Evolutionary conservation across 2,329 filamentous ascomycete genomes (phyloP).

Genomic region (Moelleriella libera): DNA sequence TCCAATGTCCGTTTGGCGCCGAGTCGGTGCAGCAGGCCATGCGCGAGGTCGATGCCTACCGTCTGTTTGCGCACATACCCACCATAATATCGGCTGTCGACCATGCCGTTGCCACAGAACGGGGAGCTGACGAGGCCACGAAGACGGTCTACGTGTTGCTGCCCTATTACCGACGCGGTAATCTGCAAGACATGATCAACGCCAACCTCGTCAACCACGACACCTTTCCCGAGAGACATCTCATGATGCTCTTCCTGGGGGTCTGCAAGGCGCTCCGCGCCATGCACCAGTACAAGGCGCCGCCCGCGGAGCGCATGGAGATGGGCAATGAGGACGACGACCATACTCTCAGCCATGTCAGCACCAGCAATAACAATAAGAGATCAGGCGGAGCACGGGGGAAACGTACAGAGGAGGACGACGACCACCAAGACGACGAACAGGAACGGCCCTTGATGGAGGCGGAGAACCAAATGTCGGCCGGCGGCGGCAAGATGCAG

Average conservation of each 20-base stretch:
- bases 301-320: constrained; percentile 34
- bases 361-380: constrained; percentile 8
- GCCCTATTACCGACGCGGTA: constrained; percentile 88
- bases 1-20: constrained; percentile 92
- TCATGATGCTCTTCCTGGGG: constrained; percentile 85
- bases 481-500: constrained; percentile 48
- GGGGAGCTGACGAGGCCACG: constrained; percentile 44
- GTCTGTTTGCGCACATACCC: constrained; percentile 66
- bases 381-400: constrained; percentile 10
- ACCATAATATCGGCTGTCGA: constrained; percentile 83
- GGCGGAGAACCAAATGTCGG: constrained; percentile 52
- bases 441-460: constrained; percentile 79
- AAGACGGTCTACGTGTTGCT: constrained; percentile 96
- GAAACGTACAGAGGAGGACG: constrained; percentile 44
- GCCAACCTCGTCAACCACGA: constrained; percentile 95
- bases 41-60: constrained; percentile 95
- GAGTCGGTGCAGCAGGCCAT: constrained; percentile 91
- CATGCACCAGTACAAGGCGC: constrained; percentile 72
- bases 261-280: constrained; percentile 77
- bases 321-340: constrained; percentile 30
- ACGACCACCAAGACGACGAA: constrained; percentile 38
- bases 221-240: constrained; percentile 69
- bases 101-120: constrained; percentile 66
- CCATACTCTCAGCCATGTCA: neutral
- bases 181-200: constrained; percentile 96